Percentiles rank a stretch among this genome's conserved stretches.
Evolutionary conservation across 768 basidiomycete genomes (phyloP).

Genomic region (Boletus bicolor): DNA sequence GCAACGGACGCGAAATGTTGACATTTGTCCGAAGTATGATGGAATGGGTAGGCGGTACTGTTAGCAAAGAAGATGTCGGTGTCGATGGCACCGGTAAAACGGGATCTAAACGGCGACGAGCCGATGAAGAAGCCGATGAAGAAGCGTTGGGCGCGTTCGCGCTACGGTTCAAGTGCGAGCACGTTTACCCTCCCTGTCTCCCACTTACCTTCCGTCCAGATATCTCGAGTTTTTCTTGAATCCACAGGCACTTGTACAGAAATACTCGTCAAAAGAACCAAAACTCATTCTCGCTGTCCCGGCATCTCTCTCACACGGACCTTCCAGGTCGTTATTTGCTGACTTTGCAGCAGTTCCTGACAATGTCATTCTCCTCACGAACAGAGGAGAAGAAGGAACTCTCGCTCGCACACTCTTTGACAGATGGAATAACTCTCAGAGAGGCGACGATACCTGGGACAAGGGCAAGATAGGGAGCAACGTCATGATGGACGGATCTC

Average conservation of each 20-base stretch:
- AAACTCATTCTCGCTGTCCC: conserved; percentile 95
- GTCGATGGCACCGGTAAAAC: conserved; percentile 63
- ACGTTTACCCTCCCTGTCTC: not conserved
- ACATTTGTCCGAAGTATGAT: conserved; percentile 95
- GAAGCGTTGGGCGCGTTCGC: conserved; percentile 83
- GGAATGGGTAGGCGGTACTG: conserved; percentile 97
- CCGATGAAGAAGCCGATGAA: conserved; percentile 73
- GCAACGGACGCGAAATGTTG: conserved; percentile 90
- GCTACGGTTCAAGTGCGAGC: conserved; percentile 78
- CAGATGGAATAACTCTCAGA: conserved; percentile 81
- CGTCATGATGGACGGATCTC: conserved; percentile 71
- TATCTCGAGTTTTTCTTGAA: conserved; percentile 90
- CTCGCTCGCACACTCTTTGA: conserved; percentile 77
- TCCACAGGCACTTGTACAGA: conserved; percentile 73
- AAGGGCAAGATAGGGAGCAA: conserved; percentile 85
- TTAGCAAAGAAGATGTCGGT: conserved; percentile 88
- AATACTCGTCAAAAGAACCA: conserved; percentile 82
- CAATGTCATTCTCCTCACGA: conserved; percentile 86
- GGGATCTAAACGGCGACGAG: conserved; percentile 50
- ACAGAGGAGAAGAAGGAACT: conserved; percentile 74
- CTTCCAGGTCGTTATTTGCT: conserved; percentile 81
- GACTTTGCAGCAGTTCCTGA: conserved; percentile 80
- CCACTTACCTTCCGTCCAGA: conserved; percentile 39
- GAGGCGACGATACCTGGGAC: conserved; percentile 82
- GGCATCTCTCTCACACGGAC: conserved; percentile 88